Conservation (phyloP, 441 rosid species). For the Pelargonium myrrhifolium region DNA sequence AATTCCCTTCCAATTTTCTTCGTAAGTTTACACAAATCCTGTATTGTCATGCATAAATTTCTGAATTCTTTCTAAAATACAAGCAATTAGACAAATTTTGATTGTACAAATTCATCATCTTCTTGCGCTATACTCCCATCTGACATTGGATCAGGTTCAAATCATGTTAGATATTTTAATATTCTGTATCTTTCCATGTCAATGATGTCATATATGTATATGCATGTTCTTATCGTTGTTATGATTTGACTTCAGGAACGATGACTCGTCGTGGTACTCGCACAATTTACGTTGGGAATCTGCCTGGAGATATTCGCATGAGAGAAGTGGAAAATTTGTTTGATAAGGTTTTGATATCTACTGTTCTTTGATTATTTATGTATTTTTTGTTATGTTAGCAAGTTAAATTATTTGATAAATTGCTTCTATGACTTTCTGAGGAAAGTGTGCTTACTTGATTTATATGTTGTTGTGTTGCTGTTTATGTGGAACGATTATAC, state of each 20-base stretch:
- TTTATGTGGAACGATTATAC: background rate
- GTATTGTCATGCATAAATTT: background rate
- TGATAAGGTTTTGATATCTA: conserved; percentile 45
- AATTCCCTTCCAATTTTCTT: no score
- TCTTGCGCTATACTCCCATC: background rate
- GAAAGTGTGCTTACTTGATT: background rate
- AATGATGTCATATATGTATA: background rate
- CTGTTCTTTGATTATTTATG: background rate
- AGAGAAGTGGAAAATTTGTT: conserved; percentile 83
- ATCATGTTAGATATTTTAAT: background rate
- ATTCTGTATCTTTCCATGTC: no score
- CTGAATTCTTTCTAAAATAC: background rate
- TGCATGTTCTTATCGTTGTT: background rate
- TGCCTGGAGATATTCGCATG: conserved; percentile 72
- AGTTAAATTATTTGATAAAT: conserved; percentile 8
- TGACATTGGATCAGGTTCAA: background rate
- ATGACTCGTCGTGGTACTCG: conserved; percentile 66
- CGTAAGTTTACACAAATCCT: no score
- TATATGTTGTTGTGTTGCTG: background rate
- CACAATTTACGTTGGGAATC: conserved; percentile 83
- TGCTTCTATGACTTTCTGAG: background rate
- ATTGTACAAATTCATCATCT: background rate
- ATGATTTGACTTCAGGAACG: conserved; percentile 16
- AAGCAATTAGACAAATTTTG: background rate
- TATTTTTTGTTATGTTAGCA: background rate